These are phyloP conservation scores for Sclerotinia spermophila DNA, from an alignment of 2,329 filamentous ascomycete species.

Conservation along the genomic window DNA sequence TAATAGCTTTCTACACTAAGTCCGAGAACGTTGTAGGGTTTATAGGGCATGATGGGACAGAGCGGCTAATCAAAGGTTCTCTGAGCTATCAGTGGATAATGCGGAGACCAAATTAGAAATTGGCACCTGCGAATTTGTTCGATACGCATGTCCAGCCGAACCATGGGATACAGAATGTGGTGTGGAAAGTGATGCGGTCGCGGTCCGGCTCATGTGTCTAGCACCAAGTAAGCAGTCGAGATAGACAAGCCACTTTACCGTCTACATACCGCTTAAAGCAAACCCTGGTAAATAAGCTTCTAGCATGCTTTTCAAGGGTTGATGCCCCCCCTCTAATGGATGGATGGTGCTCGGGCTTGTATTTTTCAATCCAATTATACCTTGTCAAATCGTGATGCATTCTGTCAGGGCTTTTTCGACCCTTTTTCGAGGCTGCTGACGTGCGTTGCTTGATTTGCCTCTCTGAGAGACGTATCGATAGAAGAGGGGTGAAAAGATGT, in stretches of 20 bases:
- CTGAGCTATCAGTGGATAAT: constrained; percentile 44
- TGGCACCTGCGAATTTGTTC: constrained; percentile 9
- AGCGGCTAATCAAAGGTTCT: constrained; percentile 44
- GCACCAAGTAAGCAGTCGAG: constrained; percentile 31
- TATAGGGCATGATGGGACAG: constrained; percentile 32
- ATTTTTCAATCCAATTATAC: constrained; percentile 2
- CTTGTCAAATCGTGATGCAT: constrained; percentile 8
- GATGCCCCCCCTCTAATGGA: neutral
- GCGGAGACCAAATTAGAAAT: constrained; percentile 34
- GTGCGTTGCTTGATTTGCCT: neutral
- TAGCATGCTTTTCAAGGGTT: constrained; percentile 13
- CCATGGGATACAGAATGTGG: constrained; percentile 32
- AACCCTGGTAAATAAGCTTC: constrained; percentile 26
- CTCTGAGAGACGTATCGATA: neutral
- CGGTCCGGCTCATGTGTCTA: constrained; percentile 41
- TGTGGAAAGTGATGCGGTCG: constrained; percentile 43
- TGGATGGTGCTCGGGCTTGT: neutral
- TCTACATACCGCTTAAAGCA: constrained; percentile 39
- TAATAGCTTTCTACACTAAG: constrained; percentile 29
- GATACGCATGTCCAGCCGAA: constrained; percentile 41
- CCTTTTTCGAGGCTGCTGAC: constrained; percentile 12
- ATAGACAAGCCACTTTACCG: constrained; percentile 33
- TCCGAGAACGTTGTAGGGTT: constrained; percentile 27
- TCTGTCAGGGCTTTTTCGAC: constrained; percentile 9
- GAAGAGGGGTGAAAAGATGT: constrained; percentile 5